Conservation (phyloP, 2,329 filamentous ascomycete genomes). For the Colletotrichum phormii region DNA sequence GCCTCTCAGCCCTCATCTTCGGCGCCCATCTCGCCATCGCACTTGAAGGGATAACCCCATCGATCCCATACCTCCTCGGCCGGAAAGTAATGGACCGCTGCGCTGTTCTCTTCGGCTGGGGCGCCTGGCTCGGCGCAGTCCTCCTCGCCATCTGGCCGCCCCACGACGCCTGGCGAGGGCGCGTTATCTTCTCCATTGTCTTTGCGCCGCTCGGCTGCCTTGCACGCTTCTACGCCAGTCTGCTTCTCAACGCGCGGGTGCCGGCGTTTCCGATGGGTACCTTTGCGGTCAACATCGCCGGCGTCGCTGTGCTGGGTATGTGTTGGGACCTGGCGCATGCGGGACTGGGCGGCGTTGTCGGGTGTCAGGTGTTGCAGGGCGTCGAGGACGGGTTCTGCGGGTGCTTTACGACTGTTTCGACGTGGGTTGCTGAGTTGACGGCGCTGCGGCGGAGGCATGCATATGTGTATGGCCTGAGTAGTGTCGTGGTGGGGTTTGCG, state of each 20-base stretch:
- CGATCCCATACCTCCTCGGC: conserved; percentile 66
- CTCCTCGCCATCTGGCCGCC: conserved; percentile 80
- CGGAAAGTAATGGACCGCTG: conserved; percentile 73
- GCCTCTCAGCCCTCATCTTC: conserved; percentile 74
- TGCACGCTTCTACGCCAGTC: conserved; percentile 77
- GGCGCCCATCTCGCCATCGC: conserved; percentile 81
- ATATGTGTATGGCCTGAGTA: conserved; percentile 76
- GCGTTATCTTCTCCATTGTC: conserved; percentile 79
- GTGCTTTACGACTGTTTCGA: conserved; percentile 74
- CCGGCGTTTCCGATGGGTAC: conserved; percentile 86
- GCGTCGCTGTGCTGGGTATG: conserved; percentile 80
- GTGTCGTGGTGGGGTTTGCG: conserved; percentile 68
- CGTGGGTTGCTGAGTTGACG: conserved; percentile 72
- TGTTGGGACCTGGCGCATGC: conserved; percentile 83
- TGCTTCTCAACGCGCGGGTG: conserved; percentile 75
- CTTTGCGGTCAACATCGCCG: conserved; percentile 83
- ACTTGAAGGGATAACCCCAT: conserved; percentile 68
- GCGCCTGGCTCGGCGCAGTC: conserved; percentile 82
- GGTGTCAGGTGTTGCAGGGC: conserved; percentile 76
- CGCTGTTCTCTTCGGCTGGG: conserved; percentile 74
- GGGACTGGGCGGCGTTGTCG: conserved; percentile 63
- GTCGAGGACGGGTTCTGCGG: conserved; percentile 77
- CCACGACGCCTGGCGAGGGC: conserved; percentile 79
- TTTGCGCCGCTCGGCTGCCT: conserved; percentile 88
- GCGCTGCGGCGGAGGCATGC: conserved; percentile 63